phyloP scores from a whole-genome alignment of 2,329 filamentous ascomycete species.

The Neonectria faginata region DNA sequence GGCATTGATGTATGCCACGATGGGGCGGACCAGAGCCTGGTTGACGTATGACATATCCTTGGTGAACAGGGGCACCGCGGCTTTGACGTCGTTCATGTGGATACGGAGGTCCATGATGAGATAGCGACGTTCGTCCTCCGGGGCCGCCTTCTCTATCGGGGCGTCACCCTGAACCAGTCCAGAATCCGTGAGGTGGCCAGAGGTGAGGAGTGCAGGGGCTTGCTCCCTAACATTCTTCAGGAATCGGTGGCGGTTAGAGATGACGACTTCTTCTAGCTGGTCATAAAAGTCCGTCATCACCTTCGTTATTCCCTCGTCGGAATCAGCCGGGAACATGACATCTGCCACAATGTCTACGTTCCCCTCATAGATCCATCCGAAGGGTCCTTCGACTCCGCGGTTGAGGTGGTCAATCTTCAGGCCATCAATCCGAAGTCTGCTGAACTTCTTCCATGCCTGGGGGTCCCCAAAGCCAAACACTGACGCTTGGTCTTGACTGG shows the following conservation, averaged over 20 bases:
- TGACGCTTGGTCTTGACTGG: slow-evolving; percentile 66
- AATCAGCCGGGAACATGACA: slow-evolving; percentile 91
- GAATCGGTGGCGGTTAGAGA: slow-evolving; percentile 76
- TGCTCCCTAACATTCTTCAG: slow-evolving; percentile 61
- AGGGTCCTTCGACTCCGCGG: slow-evolving; percentile 89
- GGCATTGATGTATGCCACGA: slow-evolving; percentile 98
- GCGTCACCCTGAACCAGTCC: slow-evolving; percentile 25
- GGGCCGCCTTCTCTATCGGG: slow-evolving; percentile 22
- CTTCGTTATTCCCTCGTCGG: slow-evolving; percentile 89
- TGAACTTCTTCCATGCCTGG: slow-evolving; percentile 94
- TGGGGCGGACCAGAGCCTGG: slow-evolving; percentile 92
- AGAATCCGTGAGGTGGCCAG: slow-evolving; percentile 51
- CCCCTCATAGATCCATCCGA: slow-evolving; percentile 97
- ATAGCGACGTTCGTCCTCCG: slow-evolving; percentile 76
- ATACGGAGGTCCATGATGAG: slow-evolving; percentile 95
- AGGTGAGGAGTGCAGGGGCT: slow-evolving; percentile 45
- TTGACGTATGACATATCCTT: slow-evolving; percentile 94
- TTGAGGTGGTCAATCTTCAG: slow-evolving; percentile 97
- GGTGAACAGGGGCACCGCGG: slow-evolving; percentile 92
- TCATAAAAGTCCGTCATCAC: slow-evolving; percentile 98
- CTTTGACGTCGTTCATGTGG: slow-evolving; percentile 93
- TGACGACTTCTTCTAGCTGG: slow-evolving; percentile 91
- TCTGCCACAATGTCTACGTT: slow-evolving; percentile 97
- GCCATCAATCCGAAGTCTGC: slow-evolving; percentile 89
- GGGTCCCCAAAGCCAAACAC: slow-evolving; percentile 70